Percentiles rank a stretch among this genome's conserved stretches.
phyloP scores from a whole-genome alignment of 139 green algal genomes.

The Tetradesmus lagerheimii region DNA sequence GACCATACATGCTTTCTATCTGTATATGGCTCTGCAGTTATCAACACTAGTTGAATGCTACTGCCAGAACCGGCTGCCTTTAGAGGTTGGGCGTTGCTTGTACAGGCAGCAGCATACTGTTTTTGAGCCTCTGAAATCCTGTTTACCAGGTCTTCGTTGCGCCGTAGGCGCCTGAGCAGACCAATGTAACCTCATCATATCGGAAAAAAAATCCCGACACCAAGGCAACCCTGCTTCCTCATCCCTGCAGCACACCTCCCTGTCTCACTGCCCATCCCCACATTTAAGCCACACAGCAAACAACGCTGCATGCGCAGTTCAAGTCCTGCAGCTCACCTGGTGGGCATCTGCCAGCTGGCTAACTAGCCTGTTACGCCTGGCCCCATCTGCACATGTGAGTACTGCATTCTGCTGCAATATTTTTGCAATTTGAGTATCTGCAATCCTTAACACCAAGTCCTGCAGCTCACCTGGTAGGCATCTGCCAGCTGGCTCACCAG shows the following conservation, averaged over 20 bases:
- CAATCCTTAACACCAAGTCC: neutral
- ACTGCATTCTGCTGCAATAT: no score
- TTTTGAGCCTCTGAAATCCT: no score
- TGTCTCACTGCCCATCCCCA: no score
- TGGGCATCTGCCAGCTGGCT: constrained; percentile 57
- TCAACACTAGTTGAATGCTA: no score
- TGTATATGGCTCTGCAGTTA: no score
- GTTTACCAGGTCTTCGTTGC: no score
- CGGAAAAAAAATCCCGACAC: neutral
- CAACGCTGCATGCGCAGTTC: neutral
- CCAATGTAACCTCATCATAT: neutral
- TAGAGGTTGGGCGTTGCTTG: no score
- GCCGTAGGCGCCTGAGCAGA: neutral
- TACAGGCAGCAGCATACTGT: no score
- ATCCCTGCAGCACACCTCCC: neutral
- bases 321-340: constrained; percentile 43
- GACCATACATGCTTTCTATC: no score
- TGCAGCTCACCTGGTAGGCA: constrained; percentile 54
- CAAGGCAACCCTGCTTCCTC: neutral
- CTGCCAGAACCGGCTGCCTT: no score
- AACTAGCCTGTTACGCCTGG: constrained; percentile 56
- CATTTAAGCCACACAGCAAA: no score
- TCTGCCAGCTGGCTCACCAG: constrained; percentile 59
- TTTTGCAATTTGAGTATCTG: no score
- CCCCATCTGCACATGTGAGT: constrained; percentile 53